These are phyloP conservation scores for Anthracocystis setariae DNA, from an alignment of 1,284 basidiomycete genomes.

Conservation along the genomic window DNA sequence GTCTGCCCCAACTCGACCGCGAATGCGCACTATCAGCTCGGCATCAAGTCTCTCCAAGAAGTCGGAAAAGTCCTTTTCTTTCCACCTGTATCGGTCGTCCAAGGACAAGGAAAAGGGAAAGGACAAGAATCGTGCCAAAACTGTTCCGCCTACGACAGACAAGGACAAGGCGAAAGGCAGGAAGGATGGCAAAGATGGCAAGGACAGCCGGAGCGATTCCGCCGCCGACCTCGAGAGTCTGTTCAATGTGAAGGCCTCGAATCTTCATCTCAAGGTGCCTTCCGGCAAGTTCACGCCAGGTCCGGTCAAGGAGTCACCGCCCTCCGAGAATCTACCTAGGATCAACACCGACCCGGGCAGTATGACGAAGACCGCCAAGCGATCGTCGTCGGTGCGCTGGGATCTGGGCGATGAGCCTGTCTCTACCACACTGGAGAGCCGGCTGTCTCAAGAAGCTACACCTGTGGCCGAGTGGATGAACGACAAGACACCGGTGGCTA, in stretches of 20 bases:
- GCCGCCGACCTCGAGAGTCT: conserved; percentile 9
- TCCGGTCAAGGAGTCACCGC: conserved; percentile 29
- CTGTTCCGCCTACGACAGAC: not conserved
- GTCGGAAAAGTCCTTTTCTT: conserved; percentile 40
- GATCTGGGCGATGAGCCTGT: conserved; percentile 14
- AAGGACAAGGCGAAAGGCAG: conserved; percentile 18
- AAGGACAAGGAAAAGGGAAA: conserved; percentile 34
- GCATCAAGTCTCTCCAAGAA: conserved; percentile 34
- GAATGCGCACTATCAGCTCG: conserved; percentile 26
- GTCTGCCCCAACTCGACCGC: conserved; percentile 12
- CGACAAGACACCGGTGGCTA: conserved; percentile 7
- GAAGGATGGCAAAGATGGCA: conserved; percentile 6
- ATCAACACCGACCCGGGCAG: conserved; percentile 15
- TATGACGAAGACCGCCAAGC: conserved; percentile 8
- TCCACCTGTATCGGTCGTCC: conserved; percentile 11
- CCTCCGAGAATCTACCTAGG: conserved; percentile 18
- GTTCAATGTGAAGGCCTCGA: conserved; percentile 3
- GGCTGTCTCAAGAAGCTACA: conserved; percentile 11
- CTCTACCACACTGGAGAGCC: not conserved
- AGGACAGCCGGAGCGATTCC: conserved; percentile 12
- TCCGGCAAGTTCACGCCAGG: conserved; percentile 10
- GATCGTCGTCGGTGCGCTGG: conserved; percentile 43
- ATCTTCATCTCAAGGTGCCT: conserved; percentile 20
- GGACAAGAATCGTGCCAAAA: conserved; percentile 7
- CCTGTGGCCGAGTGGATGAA: conserved; percentile 10